These are phyloP conservation scores for Triticum dicoccoides DNA, from an alignment of 176 grass and related monocot genomes.

Conservation along the genomic window DNA sequence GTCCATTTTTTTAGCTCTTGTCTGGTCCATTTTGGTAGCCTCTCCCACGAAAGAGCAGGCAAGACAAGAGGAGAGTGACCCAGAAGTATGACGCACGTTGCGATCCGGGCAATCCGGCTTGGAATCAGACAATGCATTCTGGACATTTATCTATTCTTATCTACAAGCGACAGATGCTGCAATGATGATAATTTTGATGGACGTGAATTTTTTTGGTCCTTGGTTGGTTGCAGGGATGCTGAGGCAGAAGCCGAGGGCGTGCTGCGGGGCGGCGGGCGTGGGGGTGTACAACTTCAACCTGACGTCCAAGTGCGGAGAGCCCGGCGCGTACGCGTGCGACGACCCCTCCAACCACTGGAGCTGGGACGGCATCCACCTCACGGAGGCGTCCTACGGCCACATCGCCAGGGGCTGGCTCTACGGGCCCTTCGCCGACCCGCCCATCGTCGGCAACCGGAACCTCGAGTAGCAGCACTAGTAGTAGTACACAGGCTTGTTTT, in stretches of 20 bases:
- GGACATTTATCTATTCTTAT: not conserved
- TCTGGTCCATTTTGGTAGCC: not conserved
- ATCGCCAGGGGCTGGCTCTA: conserved; percentile 82
- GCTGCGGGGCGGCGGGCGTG: conserved; percentile 51
- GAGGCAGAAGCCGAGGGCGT: conserved; percentile 52
- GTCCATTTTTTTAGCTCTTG: not conserved
- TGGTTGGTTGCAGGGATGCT: conserved; percentile 35
- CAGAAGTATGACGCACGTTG: not conserved
- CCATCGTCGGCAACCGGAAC: conserved; percentile 32
- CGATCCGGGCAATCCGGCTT: conserved; percentile 43
- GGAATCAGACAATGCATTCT: not conserved
- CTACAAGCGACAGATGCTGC: too few species aligned
- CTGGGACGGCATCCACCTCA: conserved; percentile 74
- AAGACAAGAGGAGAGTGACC: not conserved
- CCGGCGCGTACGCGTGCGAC: conserved; percentile 32
- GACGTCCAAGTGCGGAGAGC: conserved; percentile 56
- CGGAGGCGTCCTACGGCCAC: conserved; percentile 58
- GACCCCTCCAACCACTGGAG: conserved; percentile 67
- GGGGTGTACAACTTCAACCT: conserved; percentile 74
- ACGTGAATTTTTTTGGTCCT: too few species aligned
- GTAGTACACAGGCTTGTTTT: not conserved
- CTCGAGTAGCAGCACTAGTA: not conserved
- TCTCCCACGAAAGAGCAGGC: not conserved
- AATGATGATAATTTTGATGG: too few species aligned
- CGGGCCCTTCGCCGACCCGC: conserved; percentile 66